These are phyloP conservation scores for Alternaria brassicae DNA, from an alignment of 2,329 filamentous ascomycete species.

Conservation along the genomic window DNA sequence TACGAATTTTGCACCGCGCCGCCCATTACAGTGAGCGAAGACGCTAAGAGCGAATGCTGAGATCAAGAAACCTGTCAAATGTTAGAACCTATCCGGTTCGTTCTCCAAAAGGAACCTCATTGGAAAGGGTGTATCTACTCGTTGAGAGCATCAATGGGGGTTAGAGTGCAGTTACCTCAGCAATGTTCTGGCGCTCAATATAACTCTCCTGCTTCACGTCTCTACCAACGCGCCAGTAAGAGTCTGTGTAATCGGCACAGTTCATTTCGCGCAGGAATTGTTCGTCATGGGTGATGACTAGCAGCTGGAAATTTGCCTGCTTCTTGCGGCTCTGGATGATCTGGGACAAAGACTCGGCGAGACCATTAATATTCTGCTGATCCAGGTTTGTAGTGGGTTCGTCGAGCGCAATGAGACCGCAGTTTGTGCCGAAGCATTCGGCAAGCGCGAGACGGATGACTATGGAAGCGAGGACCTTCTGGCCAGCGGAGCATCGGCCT, in stretches of 20 bases:
- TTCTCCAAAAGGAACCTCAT: neutral
- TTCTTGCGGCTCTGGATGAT: slow-evolving; percentile 85
- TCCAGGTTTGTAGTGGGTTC: slow-evolving; percentile 98
- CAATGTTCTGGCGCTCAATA: slow-evolving; percentile 70
- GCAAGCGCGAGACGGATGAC: slow-evolving; percentile 96
- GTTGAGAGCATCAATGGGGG: neutral
- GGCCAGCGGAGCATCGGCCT: slow-evolving; percentile 92
- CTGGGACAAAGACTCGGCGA: slow-evolving; percentile 82
- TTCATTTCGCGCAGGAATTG: slow-evolving; percentile 94
- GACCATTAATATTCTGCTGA: slow-evolving; percentile 87
- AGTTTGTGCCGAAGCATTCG: slow-evolving; percentile 95
- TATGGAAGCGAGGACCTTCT: slow-evolving; percentile 95
- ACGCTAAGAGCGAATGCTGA: neutral
- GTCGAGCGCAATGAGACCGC: slow-evolving; percentile 93
- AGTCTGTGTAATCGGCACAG: slow-evolving; percentile 89
- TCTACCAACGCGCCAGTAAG: slow-evolving; percentile 85
- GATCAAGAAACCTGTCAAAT: slow-evolving; percentile 20
- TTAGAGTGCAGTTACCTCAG: slow-evolving; percentile 39
- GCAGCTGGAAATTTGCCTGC: slow-evolving; percentile 95
- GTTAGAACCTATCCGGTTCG: slow-evolving; percentile 12
- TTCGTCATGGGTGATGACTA: slow-evolving; percentile 98
- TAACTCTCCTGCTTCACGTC: slow-evolving; percentile 86
- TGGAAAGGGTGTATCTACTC: neutral
- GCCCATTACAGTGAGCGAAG: neutral
- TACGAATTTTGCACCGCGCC: neutral